These are phyloP conservation scores for Toxicodendron radicans DNA, from an alignment of 345 rosid genomes.

Conservation along the genomic window DNA sequence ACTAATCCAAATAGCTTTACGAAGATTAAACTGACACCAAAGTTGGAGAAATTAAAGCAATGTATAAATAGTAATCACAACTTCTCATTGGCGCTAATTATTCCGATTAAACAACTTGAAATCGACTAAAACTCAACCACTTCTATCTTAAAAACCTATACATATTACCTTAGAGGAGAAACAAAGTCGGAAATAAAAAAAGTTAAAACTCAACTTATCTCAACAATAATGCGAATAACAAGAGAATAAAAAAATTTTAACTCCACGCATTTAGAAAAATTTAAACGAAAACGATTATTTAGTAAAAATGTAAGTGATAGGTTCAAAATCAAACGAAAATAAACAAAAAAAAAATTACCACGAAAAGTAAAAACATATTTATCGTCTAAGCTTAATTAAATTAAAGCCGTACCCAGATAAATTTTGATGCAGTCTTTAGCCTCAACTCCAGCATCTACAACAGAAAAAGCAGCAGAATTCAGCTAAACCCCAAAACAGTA, in stretches of 20 bases:
- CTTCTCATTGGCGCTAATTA: neutral
- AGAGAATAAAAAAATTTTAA: no score
- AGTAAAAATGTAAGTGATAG: neutral
- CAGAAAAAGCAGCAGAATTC: constrained; percentile 4
- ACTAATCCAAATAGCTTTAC: neutral
- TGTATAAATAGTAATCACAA: neutral
- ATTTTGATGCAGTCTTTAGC: constrained; percentile 82
- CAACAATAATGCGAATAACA: neutral
- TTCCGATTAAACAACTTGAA: neutral
- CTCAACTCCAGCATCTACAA: constrained; percentile 79
- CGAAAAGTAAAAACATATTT: constrained; percentile 7
- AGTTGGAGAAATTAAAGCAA: neutral
- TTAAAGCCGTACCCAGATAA: constrained; percentile 56
- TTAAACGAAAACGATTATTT: neutral
- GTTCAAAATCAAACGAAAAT: neutral
- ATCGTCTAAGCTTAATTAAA: neutral
- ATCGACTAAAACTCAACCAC: neutral
- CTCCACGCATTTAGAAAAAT: neutral
- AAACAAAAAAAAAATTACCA: constrained; percentile 16
- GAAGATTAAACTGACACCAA: neutral
- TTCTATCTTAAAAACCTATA: neutral
- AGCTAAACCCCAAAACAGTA: constrained; percentile 2
- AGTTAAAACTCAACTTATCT: neutral
- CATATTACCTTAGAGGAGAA: no score
- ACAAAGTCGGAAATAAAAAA: no score